These are phyloP conservation scores for Arthrobotrys musiformis DNA, from an alignment of 2,329 filamentous ascomycete genomes.

Conservation along the genomic window DNA sequence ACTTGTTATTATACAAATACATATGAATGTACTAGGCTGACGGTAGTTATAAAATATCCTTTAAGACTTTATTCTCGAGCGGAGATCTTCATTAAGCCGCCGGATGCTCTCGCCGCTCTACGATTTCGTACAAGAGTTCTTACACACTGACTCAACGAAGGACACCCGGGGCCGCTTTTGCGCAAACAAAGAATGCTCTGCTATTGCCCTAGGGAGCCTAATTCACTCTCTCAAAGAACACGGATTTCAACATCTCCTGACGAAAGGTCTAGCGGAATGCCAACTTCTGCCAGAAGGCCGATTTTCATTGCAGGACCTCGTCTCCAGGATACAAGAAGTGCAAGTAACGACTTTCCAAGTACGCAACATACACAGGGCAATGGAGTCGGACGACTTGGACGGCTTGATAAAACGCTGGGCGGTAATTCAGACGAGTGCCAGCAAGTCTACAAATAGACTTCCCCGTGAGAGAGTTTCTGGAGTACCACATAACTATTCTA, in stretches of 20 bases:
- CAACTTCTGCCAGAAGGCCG: background rate
- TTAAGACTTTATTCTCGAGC: background rate
- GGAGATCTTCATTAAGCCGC: background rate
- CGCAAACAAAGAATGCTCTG: slow-evolving; percentile 2
- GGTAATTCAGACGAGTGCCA: background rate
- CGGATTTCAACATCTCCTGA: background rate
- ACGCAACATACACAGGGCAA: background rate
- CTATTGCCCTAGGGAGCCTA: slow-evolving; percentile 16
- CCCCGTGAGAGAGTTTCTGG: too few relatives aligned
- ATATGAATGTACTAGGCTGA: too few relatives aligned
- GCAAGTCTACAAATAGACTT: too few relatives aligned
- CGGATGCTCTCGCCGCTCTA: background rate
- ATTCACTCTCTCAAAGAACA: background rate
- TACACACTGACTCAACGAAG: background rate
- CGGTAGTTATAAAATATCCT: too few relatives aligned
- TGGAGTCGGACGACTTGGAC: background rate
- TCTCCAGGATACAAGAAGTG: background rate
- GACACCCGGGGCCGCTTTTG: background rate
- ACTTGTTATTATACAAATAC: too few relatives aligned
- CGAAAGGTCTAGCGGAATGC: background rate
- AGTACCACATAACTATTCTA: too few relatives aligned
- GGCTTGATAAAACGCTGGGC: background rate
- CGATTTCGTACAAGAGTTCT: background rate
- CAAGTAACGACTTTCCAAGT: background rate
- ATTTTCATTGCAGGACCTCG: background rate